Conservation (phyloP, 345 rosid species). For the Aquilaria malaccensis region DNA sequence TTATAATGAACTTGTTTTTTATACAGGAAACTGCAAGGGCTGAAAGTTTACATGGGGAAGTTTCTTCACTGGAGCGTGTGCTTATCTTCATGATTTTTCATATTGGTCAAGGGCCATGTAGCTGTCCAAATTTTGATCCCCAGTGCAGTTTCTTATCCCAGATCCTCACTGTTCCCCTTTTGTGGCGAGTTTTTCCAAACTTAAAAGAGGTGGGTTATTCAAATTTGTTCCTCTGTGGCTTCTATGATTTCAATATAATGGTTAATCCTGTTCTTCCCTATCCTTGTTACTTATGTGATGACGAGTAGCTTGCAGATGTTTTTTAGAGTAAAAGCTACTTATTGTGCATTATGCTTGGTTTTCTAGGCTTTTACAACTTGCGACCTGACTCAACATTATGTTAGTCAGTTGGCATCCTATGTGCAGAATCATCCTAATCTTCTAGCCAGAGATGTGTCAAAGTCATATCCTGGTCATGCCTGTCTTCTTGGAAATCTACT, state of each 20-base stretch:
- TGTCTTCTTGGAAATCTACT: slow-evolving; percentile 86
- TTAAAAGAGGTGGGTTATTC: slow-evolving; percentile 58
- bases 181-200: slow-evolving; percentile 75
- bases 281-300: neutral
- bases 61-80: slow-evolving; percentile 56
- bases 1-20: slow-evolving; percentile 1
- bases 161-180: slow-evolving; percentile 80
- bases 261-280: too few relatives aligned
- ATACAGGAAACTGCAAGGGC: slow-evolving; percentile 51
- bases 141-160: slow-evolving; percentile 70
- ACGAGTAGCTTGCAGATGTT: neutral
- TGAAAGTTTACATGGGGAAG: slow-evolving; percentile 19
- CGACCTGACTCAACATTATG: slow-evolving; percentile 55
- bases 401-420: slow-evolving; percentile 68
- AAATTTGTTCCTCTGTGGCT: neutral
- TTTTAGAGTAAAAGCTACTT: too few relatives aligned
- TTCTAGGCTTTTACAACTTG: slow-evolving; percentile 67
- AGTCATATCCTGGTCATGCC: slow-evolving; percentile 69
- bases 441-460: slow-evolving; percentile 53
- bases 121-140: slow-evolving; percentile 61
- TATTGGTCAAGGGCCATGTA: slow-evolving; percentile 54
- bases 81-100: slow-evolving; percentile 55
- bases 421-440: slow-evolving; percentile 51
- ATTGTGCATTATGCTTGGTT: slow-evolving; percentile 13
- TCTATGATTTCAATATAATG: neutral